Percentiles rank a stretch among this genome's conserved stretches.
Evolutionary conservation across 2,329 filamentous ascomycete species (phyloP).

Genomic region (Fusarium sp.): DNA sequence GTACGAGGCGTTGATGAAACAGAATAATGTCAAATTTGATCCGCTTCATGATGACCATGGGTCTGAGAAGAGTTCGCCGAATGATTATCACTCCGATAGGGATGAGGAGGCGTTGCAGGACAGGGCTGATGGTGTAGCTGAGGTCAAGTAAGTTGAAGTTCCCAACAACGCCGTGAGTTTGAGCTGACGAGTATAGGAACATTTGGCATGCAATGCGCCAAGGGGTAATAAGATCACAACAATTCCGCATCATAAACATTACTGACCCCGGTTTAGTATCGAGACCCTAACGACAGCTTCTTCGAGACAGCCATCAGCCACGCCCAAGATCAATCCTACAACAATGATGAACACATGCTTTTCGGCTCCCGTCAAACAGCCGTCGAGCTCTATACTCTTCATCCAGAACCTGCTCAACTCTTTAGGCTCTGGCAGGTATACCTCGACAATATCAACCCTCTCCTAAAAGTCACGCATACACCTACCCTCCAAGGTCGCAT

Average conservation of each 20-base stretch:
- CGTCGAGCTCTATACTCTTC: slow-evolving; percentile 60
- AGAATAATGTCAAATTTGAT: slow-evolving; percentile 66
- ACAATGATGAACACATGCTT: slow-evolving; percentile 60
- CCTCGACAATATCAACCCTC: slow-evolving; percentile 66
- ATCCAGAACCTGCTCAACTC: slow-evolving; percentile 58
- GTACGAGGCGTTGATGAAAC: slow-evolving; percentile 67
- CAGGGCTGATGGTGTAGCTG: slow-evolving; percentile 4
- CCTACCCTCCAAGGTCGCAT: slow-evolving; percentile 64
- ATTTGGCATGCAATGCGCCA: slow-evolving; percentile 25
- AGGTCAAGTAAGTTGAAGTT: slow-evolving; percentile 22
- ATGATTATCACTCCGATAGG: slow-evolving; percentile 8
- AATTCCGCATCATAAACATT: accelerated
- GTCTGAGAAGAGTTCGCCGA: background rate
- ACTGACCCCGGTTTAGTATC: background rate
- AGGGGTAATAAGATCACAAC: background rate
- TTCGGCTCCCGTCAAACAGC: slow-evolving; percentile 57
- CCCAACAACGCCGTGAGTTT: accelerated
- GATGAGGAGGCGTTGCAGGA: background rate
- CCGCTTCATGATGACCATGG: slow-evolving; percentile 45
- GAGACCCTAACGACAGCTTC: background rate
- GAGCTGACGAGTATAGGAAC: background rate
- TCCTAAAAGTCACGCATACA: slow-evolving; percentile 68
- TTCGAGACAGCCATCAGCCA: slow-evolving; percentile 50
- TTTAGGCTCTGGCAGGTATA: slow-evolving; percentile 68
- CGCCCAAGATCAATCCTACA: slow-evolving; percentile 57